Conservation (phyloP, 2,329 filamentous ascomycete species). For the Grosmannia penicillata region DNA sequence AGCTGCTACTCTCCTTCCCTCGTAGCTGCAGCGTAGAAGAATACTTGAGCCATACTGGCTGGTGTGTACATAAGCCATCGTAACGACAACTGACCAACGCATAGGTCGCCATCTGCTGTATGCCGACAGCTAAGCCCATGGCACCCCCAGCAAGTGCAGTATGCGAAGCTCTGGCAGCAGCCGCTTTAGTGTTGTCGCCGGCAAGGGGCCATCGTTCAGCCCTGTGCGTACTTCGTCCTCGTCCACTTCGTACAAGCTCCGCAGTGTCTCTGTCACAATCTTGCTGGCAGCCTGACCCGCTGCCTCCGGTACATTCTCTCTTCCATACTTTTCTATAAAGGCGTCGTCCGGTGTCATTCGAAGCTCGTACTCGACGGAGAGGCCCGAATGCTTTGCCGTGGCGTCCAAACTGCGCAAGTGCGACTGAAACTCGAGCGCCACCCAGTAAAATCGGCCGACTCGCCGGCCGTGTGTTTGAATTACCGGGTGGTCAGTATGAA, state of each 20-base stretch:
- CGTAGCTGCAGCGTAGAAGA: too few species aligned
- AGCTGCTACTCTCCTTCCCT: too few species aligned
- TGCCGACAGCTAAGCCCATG: background rate
- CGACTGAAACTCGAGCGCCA: background rate
- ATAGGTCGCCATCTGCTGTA: background rate
- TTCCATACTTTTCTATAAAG: background rate
- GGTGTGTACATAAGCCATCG: too few species aligned
- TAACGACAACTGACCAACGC: background rate
- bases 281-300: background rate
- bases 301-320: background rate
- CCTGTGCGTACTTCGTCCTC: background rate
- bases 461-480: background rate
- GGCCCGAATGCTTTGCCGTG: background rate
- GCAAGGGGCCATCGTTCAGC: background rate
- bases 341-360: background rate
- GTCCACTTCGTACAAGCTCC: background rate
- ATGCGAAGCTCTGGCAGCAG: background rate
- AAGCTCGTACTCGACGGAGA: background rate
- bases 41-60: background rate
- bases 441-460: background rate
- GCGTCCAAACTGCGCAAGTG: background rate
- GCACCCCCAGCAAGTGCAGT: background rate
- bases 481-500: background rate
- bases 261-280: background rate
- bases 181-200: background rate